Evolutionary conservation across 306 rosid species (phyloP).

Genomic region (Delonix regia): DNA sequence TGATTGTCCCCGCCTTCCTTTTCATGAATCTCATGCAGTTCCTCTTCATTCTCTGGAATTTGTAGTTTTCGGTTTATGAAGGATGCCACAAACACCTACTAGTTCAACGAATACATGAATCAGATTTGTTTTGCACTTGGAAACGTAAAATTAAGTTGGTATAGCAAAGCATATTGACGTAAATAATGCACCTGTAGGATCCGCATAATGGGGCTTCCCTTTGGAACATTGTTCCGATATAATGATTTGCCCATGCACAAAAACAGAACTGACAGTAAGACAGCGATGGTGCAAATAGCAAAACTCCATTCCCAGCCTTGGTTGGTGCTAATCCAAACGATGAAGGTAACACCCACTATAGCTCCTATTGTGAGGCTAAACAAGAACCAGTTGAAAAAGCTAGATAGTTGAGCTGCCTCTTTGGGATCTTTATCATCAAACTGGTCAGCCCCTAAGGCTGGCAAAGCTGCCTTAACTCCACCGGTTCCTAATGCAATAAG

Average conservation of each 20-base stretch:
- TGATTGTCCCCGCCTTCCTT: constrained; percentile 37
- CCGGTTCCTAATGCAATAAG: constrained; percentile 75
- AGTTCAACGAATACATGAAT: constrained; percentile 16
- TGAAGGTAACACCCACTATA: constrained; percentile 64
- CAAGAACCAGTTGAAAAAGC: constrained; percentile 88
- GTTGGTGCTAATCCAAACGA: constrained; percentile 68
- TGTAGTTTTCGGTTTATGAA: constrained; percentile 58
- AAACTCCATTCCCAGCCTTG: constrained; percentile 79
- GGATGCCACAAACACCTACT: constrained; percentile 66
- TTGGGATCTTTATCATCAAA: constrained; percentile 70
- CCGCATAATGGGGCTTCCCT: constrained; percentile 74
- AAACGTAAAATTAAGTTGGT: neutral
- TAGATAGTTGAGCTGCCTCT: constrained; percentile 62
- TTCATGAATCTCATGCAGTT: constrained; percentile 50
- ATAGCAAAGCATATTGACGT: neutral
- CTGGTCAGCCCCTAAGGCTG: constrained; percentile 85
- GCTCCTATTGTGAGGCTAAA: constrained; percentile 73
- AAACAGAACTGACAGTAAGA: constrained; percentile 42
- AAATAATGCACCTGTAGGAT: constrained; percentile 58
- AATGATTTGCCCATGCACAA: constrained; percentile 64
- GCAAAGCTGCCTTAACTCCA: constrained; percentile 76
- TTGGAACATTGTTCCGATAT: constrained; percentile 61
- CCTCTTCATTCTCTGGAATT: constrained; percentile 56
- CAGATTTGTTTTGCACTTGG: neutral
- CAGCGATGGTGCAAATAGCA: constrained; percentile 43